phyloP scores from a whole-genome alignment of 148 eudicot genomes.

The Bassia scoparia region DNA sequence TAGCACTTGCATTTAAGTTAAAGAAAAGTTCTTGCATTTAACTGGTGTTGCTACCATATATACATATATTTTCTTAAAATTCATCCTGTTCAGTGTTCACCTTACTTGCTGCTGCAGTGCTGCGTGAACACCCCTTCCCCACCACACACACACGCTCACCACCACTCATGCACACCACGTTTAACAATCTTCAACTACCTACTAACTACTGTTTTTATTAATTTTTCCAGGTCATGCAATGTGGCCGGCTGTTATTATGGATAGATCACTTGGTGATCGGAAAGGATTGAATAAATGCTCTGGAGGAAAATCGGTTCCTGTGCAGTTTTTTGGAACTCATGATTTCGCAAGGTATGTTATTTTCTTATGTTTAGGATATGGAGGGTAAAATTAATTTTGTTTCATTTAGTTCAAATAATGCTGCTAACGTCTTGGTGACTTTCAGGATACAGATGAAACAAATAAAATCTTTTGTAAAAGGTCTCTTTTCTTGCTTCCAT shows the following conservation, averaged over 20 bases:
- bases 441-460: conserved; percentile 78
- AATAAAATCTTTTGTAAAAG: conserved; percentile 74
- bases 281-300: conserved; percentile 61
- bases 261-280: conserved; percentile 57
- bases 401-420: conserved; percentile 9
- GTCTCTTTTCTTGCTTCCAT: conserved; percentile 77
- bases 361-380: conserved; percentile 4
- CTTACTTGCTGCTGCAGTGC: neutral
- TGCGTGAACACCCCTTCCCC: too few relatives aligned
- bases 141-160: too few relatives aligned
- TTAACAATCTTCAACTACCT: too few relatives aligned
- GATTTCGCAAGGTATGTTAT: conserved; percentile 76
- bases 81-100: neutral
- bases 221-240: conserved; percentile 67
- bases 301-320: conserved; percentile 75
- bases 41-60: neutral
- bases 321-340: conserved; percentile 95
- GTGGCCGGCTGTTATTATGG: conserved; percentile 93
- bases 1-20: neutral
- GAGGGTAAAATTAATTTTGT: neutral
- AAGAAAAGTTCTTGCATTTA: conserved; percentile 2
- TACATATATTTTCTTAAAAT: neutral
- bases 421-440: conserved; percentile 16
- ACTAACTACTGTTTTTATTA: conserved; percentile 5
- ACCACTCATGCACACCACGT: too few relatives aligned